Evolutionary conservation across 2,329 filamentous ascomycete species (phyloP).

Genomic region (Hymenoscyphus fraxineus): DNA sequence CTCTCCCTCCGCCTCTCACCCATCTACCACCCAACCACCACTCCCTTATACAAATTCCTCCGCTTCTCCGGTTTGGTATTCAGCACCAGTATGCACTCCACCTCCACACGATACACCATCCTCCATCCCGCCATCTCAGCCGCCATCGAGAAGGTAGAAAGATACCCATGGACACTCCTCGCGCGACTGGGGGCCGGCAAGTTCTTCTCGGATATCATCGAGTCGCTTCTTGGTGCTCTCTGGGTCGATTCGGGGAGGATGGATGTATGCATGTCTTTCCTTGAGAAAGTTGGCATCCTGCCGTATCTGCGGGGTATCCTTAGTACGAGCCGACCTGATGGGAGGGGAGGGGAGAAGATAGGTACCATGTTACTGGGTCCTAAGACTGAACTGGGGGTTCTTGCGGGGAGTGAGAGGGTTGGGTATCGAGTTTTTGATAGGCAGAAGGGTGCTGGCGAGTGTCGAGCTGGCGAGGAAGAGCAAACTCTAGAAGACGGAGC

Average conservation of each 20-base stretch:
- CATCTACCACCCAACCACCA: constrained; percentile 11
- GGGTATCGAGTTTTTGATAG: neutral
- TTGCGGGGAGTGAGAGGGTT: neutral
- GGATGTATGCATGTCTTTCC: constrained; percentile 54
- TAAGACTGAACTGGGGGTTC: neutral
- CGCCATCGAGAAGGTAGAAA: constrained; percentile 45
- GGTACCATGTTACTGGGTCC: neutral
- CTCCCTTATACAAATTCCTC: constrained; percentile 65
- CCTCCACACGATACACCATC: constrained; percentile 25
- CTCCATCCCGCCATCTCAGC: constrained; percentile 47
- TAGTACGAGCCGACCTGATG: constrained; percentile 21
- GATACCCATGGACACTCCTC: constrained; percentile 76
- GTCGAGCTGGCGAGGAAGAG: too few species aligned
- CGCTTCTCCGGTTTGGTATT: constrained; percentile 52
- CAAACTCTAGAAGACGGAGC: too few species aligned
- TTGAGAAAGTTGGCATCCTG: constrained; percentile 63
- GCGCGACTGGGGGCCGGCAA: constrained; percentile 65
- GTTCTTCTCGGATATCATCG: constrained; percentile 79
- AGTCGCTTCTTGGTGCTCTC: constrained; percentile 75
- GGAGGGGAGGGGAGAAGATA: neutral
- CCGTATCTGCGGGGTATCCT: constrained; percentile 59
- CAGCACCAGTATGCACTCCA: constrained; percentile 39
- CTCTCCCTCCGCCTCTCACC: constrained; percentile 18
- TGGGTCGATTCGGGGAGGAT: constrained; percentile 75
- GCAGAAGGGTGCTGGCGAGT: neutral